Conservation (phyloP, 2,329 filamentous ascomycete species). For the Chaetoscypha palmicola region DNA sequence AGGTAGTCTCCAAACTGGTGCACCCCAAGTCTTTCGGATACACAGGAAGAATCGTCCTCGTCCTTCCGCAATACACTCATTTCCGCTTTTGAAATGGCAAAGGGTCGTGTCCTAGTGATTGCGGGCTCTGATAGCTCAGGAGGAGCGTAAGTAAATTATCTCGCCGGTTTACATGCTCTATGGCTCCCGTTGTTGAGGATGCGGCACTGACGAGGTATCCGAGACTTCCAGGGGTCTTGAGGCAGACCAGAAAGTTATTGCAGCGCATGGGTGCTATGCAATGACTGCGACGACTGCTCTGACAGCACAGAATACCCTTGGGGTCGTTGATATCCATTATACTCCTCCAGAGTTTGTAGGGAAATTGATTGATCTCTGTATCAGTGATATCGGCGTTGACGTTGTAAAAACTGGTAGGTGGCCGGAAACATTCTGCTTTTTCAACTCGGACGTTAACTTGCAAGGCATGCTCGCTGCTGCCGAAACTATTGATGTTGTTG, state of each 20-base stretch:
- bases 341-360: conserved; percentile 71
- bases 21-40: no score
- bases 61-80: no score
- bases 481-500: conserved; percentile 62
- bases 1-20: no score
- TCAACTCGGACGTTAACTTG: no score
- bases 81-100: conserved; percentile 19
- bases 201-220: conserved; percentile 9
- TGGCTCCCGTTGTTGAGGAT: neutral
- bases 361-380: conserved; percentile 78
- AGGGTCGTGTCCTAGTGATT: conserved; percentile 55
- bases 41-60: no score
- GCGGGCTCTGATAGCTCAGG: conserved; percentile 70
- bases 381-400: conserved; percentile 79
- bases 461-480: conserved; percentile 76
- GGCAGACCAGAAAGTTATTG: conserved; percentile 90
- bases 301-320: conserved; percentile 90
- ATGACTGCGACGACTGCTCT: conserved; percentile 94
- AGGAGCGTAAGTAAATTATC: conserved; percentile 56
- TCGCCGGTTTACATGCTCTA: conserved; percentile 3
- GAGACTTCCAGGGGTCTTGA: conserved; percentile 68
- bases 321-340: conserved; percentile 74
- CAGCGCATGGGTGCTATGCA: conserved; percentile 87
- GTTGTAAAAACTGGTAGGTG: conserved; percentile 81
- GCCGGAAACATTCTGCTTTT: no score